Base-by-base conservation (phyloP, 352 stramenopile species). In the Pythium angustatum region DNA sequence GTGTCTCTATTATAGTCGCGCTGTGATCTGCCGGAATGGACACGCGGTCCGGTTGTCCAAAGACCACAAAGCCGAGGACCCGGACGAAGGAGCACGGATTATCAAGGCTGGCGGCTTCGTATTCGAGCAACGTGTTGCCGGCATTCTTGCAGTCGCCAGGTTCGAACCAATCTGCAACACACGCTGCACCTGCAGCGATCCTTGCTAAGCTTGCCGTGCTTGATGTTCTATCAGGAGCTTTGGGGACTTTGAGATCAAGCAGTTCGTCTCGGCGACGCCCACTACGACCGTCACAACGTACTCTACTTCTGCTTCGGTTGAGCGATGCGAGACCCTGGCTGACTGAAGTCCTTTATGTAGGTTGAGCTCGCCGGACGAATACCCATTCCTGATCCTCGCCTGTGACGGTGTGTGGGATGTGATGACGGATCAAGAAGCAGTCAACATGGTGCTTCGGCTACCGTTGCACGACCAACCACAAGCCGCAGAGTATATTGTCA, bases 381-480 rank as follows among this genome's bases (percentile, higher is more conserved):
- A 78, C 65, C 73, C 78, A 4, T 90, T 94, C 48, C 47, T 93
- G 12, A 73, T 94, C 21, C 64, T 94, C 50, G 85, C 82, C 63
- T 94, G 85, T 59, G 85, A 94, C 58, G 85, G 85, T 22, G 62
- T 94, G 1, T 94, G 85, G 85, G 84, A 94, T 72, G 80, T 88
- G 45, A 52, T 94, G 24, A 74, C 59, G 15, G 82, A 93, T 61
- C 83, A 94, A 72, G 83, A 91, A 38, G 82, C 54, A 22, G 75
- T 94, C 22, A 79, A 93, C 40, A 60, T 94, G n/a, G 56, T 94
- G 24, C 41, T 48, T 45, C 62, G 65, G 8, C 43, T 91, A 48
- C 57, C 73, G 0, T 31, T 69, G 21, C 51, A 61, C 6, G 58
- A 88, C 52, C 79, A 80, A 28, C 47, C 62, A 31, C 60, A 72